Evolutionary conservation across 164 flowering plant genomes (phyloP).

Genomic region (Liriodendron chinense): DNA sequence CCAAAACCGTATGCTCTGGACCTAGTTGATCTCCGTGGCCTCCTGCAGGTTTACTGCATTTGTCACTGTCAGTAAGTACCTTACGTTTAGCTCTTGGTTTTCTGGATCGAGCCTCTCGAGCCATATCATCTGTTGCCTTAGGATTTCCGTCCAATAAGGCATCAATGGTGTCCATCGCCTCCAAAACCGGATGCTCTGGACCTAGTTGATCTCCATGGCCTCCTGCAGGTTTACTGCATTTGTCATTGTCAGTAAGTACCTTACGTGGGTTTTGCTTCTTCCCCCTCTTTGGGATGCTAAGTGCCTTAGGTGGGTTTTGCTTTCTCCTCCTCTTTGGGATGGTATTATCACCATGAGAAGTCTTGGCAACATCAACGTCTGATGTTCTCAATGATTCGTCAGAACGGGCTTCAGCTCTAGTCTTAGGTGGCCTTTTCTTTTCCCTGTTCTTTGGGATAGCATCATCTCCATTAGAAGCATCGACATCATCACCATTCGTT

Average conservation of each 20-base stretch:
- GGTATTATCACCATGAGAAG: neutral
- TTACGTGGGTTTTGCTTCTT: constrained; percentile 4
- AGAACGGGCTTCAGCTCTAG: constrained; percentile 5
- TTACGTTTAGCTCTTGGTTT: constrained; percentile 2
- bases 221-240: neutral
- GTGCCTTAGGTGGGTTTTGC: constrained; percentile 2
- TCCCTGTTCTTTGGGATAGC: neutral
- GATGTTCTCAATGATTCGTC: constrained; percentile 7
- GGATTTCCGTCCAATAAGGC: neutral
- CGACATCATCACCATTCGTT: neutral
- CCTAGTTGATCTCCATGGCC: neutral
- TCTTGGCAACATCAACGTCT: constrained; percentile 11
- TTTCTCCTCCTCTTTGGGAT: constrained; percentile 5
- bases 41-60: neutral
- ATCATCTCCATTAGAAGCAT: neutral
- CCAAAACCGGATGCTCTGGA: constrained; percentile 1
- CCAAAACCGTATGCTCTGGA: neutral
- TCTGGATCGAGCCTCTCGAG: constrained; percentile 3
- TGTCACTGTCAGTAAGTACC: neutral
- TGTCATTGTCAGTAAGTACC: neutral
- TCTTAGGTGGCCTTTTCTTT: constrained; percentile 1
- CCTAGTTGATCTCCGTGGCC: neutral
- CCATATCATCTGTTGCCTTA: neutral
- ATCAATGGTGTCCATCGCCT: neutral
- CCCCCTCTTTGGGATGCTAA: constrained; percentile 4